These are phyloP conservation scores for Chlorella sp. DNA, from an alignment of 139 green algal genomes.

Conservation along the genomic window DNA sequence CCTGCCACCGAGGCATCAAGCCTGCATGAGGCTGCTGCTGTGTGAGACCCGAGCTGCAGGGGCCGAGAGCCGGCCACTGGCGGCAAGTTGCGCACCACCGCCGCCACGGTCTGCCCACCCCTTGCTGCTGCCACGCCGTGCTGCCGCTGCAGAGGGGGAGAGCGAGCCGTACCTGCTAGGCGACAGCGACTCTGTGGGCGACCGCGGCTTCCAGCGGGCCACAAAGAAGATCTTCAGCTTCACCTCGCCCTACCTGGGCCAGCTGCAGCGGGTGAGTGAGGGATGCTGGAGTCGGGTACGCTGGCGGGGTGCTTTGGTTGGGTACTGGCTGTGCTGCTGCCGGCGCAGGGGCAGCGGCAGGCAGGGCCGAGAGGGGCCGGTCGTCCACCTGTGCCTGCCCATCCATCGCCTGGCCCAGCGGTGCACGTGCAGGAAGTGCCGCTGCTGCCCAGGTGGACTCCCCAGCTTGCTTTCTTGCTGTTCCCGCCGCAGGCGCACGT, in stretches of 20 bases:
- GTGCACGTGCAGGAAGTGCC: neutral
- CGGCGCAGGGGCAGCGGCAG: neutral
- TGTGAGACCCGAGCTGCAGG: too few species aligned
- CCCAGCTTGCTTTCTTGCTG: neutral
- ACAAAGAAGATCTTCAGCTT: slow-evolving; percentile 61
- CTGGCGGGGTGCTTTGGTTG: neutral
- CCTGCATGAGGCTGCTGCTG: too few species aligned
- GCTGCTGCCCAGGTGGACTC: neutral
- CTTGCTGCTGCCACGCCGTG: neutral
- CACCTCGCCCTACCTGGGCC: slow-evolving; percentile 45
- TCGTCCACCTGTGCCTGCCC: too few species aligned
- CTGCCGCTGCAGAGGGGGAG: slow-evolving; percentile 32
- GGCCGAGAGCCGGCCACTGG: too few species aligned
- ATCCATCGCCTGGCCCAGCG: too few species aligned
- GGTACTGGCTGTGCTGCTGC: neutral
- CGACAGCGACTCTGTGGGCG: neutral
- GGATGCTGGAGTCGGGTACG: neutral
- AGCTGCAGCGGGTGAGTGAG: slow-evolving; percentile 53
- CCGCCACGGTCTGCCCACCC: too few species aligned
- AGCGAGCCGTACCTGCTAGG: slow-evolving; percentile 50
- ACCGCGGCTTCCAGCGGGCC: slow-evolving; percentile 60
- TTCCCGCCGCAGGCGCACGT: too few species aligned
- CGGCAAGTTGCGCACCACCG: too few species aligned
- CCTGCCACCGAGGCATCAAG: too few species aligned
- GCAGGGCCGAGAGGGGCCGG: too few species aligned